Evolutionary conservation across 805 yeast genomes (phyloP).

Genomic region (Tanozyma kutaoensis): DNA sequence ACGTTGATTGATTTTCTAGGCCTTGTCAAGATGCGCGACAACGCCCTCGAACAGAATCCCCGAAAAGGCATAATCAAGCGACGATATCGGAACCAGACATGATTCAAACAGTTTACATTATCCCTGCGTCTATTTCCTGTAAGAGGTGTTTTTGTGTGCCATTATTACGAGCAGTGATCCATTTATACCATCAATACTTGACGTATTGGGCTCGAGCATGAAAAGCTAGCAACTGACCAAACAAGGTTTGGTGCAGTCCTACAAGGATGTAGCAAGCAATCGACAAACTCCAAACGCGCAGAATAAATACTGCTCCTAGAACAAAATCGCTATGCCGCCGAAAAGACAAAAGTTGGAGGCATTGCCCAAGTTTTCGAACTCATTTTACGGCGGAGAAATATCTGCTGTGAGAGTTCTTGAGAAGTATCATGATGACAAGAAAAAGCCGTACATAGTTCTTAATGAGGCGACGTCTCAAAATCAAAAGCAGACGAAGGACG

Average conservation of each 20-base stretch:
- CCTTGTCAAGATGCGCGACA: too few relatives aligned
- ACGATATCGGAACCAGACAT: too few relatives aligned
- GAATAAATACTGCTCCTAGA: not conserved
- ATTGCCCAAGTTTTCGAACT: conserved; percentile 5
- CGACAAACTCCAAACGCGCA: not conserved
- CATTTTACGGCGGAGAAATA: conserved; percentile 5
- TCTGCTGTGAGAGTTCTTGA: conserved; percentile 5
- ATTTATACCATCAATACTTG: not conserved
- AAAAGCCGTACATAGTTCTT: conserved; percentile 14
- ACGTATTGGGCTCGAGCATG: not conserved
- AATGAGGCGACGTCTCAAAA: conserved; percentile 4
- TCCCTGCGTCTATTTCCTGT: too few relatives aligned
- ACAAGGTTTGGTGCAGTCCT: not conserved
- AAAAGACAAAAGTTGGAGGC: conserved; percentile 7
- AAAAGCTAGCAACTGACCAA: not conserved
- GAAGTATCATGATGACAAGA: conserved; percentile 15
- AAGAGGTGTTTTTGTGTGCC: too few relatives aligned
- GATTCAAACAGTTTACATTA: too few relatives aligned
- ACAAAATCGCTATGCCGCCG: not conserved
- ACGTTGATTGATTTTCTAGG: not conserved
- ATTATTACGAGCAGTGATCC: not conserved
- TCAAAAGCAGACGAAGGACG: conserved; percentile 2
- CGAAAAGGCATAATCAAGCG: too few relatives aligned
- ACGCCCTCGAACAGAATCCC: too few relatives aligned
- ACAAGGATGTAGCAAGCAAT: not conserved